Base-by-base conservation (phyloP, 2,329 filamentous ascomycete species). In the Neoscytalidium dimidiatum region DNA sequence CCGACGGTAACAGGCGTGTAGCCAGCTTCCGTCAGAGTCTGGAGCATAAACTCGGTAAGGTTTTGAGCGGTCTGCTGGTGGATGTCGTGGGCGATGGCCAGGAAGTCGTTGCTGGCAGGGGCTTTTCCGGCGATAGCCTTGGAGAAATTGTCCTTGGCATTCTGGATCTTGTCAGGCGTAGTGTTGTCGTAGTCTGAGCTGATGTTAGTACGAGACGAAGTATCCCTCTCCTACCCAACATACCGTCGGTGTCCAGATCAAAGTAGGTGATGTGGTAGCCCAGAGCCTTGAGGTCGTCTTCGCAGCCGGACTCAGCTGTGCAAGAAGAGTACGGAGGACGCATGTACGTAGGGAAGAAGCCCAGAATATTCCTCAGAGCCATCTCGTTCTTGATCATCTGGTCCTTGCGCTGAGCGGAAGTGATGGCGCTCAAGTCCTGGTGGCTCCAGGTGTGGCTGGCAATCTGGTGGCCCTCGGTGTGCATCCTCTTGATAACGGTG, bases 221-320 rank as follows among this genome's bases (percentile, higher is more conserved):
- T 21, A 11, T 21, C 13, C 19, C 5, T 19, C n/a, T 19, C 11
- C n/a, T 33, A 7, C 5, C 7, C 3, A 33, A 35, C 17, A n/a
- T 33, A 52, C 49, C 87, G 58, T 86, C 83, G 1, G 86, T 82
- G 71, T 89, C 86, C 56, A 89, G 77, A 67, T 88, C 84, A 70
- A 87, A 81, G 69, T 85, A 88, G 70, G 85, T 83, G 70, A 88
- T 81, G 71, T 86, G 85, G 79, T 87, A 88, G 64, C 84, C 84
- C 57, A 88, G 72, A 51, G 72, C 73, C 41, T 78, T 73, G 72
- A 81, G 71, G 58, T 77, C 73, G 21, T 71, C 65, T 70, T 78
- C 73, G 69, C 80, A 83, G 7, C 74, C 77, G 3, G 71, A 75
- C 29, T 68, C 71, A 41, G 72, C 70, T 41, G 76, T 78, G 71